Percentiles rank a stretch among this genome's conserved stretches.
Evolutionary conservation across 179 eudicot genomes (phyloP).

Genomic region (Dionaea muscipula): DNA sequence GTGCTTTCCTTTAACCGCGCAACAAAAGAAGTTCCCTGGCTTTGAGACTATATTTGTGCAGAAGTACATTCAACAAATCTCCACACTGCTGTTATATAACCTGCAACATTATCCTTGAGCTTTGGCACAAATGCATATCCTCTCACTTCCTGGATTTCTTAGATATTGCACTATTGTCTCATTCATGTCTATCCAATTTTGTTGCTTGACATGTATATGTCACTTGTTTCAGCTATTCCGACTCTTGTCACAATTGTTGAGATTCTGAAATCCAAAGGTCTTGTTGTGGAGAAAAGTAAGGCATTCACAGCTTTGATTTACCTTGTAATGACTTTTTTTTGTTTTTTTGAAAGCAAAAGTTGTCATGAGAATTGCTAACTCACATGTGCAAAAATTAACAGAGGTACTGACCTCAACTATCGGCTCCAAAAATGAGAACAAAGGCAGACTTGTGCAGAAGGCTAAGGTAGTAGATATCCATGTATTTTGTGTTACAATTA

Average conservation of each 20-base stretch:
- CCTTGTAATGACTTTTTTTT: not conserved
- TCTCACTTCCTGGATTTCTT: too few species aligned
- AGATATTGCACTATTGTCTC: not conserved
- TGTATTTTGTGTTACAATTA: not conserved
- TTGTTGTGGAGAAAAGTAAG: slow-evolving; percentile 81
- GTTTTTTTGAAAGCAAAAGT: not conserved
- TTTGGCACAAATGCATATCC: too few species aligned
- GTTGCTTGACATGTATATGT: not conserved
- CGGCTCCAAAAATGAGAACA: slow-evolving; percentile 50
- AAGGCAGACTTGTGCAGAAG: slow-evolving; percentile 68
- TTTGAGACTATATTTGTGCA: too few species aligned
- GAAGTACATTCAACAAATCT: too few species aligned
- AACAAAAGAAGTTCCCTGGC: too few species aligned
- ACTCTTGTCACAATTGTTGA: slow-evolving; percentile 66
- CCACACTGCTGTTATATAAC: too few species aligned
- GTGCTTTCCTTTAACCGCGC: too few species aligned
- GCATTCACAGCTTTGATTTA: not conserved
- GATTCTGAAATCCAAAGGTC: slow-evolving; percentile 73
- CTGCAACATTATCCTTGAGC: too few species aligned
- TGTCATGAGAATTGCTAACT: not conserved
- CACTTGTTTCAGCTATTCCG: slow-evolving; percentile 43
- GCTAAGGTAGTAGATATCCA: slow-evolving; percentile 46
- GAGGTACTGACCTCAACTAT: slow-evolving; percentile 63
- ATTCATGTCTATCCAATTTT: not conserved
- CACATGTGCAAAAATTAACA: slow-evolving; percentile 12